Evolutionary conservation across 495 filamentous ascomycete genomes (phyloP).

Genomic region (Aspergillus egyptiacus): DNA sequence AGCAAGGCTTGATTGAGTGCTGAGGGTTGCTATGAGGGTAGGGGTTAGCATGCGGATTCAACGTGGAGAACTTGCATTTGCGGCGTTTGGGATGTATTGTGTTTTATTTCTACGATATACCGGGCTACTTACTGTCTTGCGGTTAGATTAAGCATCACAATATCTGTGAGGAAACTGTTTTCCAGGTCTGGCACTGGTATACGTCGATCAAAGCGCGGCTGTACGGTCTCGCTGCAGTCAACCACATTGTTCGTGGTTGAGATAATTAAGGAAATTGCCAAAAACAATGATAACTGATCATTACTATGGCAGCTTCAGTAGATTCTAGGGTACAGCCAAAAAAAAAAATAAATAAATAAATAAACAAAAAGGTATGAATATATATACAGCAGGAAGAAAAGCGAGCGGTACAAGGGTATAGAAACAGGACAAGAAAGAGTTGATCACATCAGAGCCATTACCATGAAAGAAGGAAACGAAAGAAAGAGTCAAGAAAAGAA

Average conservation of each 20-base stretch:
- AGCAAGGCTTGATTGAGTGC: constrained; percentile 27
- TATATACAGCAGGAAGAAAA: constrained; percentile 13
- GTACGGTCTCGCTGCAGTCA: no score
- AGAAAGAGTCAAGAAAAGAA: background rate
- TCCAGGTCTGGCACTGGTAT: background rate
- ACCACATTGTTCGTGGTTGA: background rate
- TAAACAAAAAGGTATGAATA: constrained; percentile 7
- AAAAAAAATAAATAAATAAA: constrained; percentile 5
- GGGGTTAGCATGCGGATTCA: background rate
- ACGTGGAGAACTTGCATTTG: constrained; percentile 4
- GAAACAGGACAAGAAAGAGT: background rate
- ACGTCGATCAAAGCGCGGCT: no score
- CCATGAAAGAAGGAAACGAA: constrained; percentile 10
- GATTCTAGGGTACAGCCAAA: constrained; percentile 26
- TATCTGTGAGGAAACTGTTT: background rate
- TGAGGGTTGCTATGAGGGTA: background rate
- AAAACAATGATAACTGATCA: background rate
- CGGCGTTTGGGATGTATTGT: constrained; percentile 3
- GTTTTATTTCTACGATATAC: constrained; percentile 2
- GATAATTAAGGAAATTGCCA: background rate
- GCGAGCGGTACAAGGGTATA: constrained; percentile 5
- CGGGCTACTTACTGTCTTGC: constrained; percentile 2
- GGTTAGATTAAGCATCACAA: background rate
- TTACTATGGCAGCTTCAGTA: constrained; percentile 3
- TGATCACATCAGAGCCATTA: constrained; percentile 17